Conservation (phyloP, 768 basidiomycete genomes). For the Hirschioporus abietinus region DNA sequence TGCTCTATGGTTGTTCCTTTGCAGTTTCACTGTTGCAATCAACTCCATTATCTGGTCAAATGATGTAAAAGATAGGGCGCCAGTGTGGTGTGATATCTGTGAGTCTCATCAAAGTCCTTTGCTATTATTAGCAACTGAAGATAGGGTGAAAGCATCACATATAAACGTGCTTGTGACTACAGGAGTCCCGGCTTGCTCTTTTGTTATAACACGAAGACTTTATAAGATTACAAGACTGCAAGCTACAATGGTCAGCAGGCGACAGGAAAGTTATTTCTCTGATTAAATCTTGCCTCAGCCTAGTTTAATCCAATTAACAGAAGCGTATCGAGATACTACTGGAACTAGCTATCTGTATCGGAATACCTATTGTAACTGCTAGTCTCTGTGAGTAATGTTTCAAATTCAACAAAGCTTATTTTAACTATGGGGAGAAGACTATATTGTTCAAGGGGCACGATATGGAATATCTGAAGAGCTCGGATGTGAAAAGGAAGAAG, state of each 20-base stretch:
- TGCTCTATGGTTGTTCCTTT: constrained; percentile 27
- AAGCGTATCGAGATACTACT: neutral
- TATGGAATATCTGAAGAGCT: neutral
- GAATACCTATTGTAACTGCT: neutral
- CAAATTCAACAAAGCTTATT: neutral
- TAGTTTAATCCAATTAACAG: neutral
- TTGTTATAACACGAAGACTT: constrained; percentile 45
- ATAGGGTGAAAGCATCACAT: constrained; percentile 29
- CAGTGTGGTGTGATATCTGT: constrained; percentile 57
- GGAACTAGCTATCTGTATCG: neutral
- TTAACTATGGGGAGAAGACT: neutral
- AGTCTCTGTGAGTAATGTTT: neutral
- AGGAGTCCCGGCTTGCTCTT: constrained; percentile 32
- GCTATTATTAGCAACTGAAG: neutral
- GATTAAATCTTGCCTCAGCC: neutral
- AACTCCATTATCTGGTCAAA: constrained; percentile 34
- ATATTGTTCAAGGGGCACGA: neutral
- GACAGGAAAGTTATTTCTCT: constrained; percentile 26
- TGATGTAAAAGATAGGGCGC: constrained; percentile 25
- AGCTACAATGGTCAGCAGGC: constrained; percentile 43
- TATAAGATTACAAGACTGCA: constrained; percentile 47
- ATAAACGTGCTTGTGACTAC: constrained; percentile 28
- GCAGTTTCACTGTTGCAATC: constrained; percentile 23
- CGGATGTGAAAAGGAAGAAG: neutral
- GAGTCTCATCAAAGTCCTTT: constrained; percentile 16